phyloP scores from a whole-genome alignment of 192 early-diverging fungal species.

The Coemansia sp. region DNA sequence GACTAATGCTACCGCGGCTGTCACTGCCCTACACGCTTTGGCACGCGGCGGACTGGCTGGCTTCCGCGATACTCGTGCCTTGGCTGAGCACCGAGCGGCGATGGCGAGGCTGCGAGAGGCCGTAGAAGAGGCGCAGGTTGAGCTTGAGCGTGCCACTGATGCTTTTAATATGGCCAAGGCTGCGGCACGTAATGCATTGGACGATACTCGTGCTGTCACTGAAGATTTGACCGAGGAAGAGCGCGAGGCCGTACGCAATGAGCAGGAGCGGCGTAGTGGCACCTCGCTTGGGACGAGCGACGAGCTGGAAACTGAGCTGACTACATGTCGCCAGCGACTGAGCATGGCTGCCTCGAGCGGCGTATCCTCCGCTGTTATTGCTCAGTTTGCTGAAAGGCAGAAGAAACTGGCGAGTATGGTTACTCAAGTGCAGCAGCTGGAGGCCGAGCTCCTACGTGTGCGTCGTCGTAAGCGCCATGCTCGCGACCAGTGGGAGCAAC shows the following conservation, averaged over 20 bases:
- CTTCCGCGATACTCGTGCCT: conserved; percentile 7
- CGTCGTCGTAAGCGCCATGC: conserved; percentile 36
- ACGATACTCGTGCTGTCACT: conserved; percentile 60
- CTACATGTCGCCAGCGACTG: conserved; percentile 42
- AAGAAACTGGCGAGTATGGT: conserved; percentile 59
- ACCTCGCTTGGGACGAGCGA: conserved; percentile 47
- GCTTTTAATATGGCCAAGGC: conserved; percentile 56
- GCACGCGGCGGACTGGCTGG: conserved; percentile 18
- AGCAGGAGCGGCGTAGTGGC: conserved; percentile 34
- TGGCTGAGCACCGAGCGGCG: conserved; percentile 18
- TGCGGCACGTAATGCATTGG: conserved; percentile 47
- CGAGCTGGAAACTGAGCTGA: conserved; percentile 68
- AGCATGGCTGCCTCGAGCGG: conserved; percentile 43
- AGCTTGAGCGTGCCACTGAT: conserved; percentile 47
- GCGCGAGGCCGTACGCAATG: conserved; percentile 46
- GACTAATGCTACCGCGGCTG: neutral
- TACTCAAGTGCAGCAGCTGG: conserved; percentile 42
- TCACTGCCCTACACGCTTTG: conserved; percentile 12
- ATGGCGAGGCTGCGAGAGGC: conserved; percentile 38
- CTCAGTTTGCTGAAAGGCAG: conserved; percentile 69
- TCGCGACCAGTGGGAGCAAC: conserved; percentile 66
- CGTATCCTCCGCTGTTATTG: conserved; percentile 58
- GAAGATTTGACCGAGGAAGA: conserved; percentile 60
- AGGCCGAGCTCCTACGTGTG: conserved; percentile 43
- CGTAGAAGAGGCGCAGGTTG: conserved; percentile 35